phyloP scores from a whole-genome alignment of 2,329 filamentous ascomycete genomes.

The Lasiodiplodia hormozganensis region DNA sequence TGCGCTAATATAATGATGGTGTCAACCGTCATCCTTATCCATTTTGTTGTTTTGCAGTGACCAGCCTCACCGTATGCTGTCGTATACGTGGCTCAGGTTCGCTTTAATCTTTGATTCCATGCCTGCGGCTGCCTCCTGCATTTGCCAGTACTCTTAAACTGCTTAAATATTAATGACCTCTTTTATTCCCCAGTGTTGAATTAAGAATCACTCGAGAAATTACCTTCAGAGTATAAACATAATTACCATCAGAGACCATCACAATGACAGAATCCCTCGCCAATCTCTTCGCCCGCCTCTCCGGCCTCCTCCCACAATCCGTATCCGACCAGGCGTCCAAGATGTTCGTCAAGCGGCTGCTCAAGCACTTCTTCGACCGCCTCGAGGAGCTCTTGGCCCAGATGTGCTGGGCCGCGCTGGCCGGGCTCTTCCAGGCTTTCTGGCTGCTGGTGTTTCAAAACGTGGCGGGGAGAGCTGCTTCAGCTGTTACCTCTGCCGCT shows the following conservation, averaged over 20 bases:
- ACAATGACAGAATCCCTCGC: neutral
- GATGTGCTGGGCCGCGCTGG: neutral
- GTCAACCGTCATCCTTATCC: neutral
- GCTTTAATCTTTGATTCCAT: neutral
- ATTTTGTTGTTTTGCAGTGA: too few relatives aligned
- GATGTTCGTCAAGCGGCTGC: constrained; percentile 8
- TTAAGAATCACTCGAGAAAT: neutral
- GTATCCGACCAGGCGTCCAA: constrained; percentile 5
- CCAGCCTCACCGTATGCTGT: neutral
- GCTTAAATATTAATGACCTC: neutral
- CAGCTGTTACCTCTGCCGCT: neutral
- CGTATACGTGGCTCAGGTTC: neutral
- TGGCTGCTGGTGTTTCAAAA: neutral
- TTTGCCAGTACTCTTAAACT: neutral
- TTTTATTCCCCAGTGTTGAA: neutral
- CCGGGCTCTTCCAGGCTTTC: neutral
- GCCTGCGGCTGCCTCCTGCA: neutral
- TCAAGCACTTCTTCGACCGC: constrained; percentile 3
- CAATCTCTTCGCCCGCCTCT: neutral
- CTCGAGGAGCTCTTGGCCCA: neutral
- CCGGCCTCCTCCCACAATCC: neutral
- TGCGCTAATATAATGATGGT: neutral
- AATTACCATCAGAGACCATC: too few relatives aligned
- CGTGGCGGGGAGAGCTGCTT: neutral
- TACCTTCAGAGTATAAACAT: too few relatives aligned